Evolutionary conservation across 2,329 filamentous ascomycete genomes (phyloP), one percentile per base, ranked within the genome.

Genomic region (Cladosporium phlei): DNA sequence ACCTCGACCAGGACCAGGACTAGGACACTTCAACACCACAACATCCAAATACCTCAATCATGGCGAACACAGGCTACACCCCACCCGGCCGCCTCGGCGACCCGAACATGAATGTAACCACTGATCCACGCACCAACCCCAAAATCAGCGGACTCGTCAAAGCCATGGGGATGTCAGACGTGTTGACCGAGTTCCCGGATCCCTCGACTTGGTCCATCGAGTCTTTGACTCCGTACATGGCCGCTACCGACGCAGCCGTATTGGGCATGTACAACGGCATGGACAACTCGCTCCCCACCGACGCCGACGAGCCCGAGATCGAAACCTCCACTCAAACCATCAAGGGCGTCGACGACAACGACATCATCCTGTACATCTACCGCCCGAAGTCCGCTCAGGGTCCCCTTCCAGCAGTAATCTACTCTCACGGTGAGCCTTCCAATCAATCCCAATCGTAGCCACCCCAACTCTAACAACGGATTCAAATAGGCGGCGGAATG

Each of bases 221-320:
- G 14, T 9, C 17, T 4, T 28, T 51, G 12, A 40, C 33, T 3
- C 40, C 37, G 14, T 7, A 28, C 6, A 27, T 55, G 3, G 38
- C 10, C 9, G 48, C 47, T 11, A 14, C 16, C 11, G 28, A 51
- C 28, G 25, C 17, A n/a, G 34, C 30, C 54, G 52, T 52, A 43
- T 58, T 52, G 77, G 74, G 77, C 62, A 86, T 94, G 61, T 96
- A 90, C 88, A 86, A 95, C 59, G 69, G 73, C 55, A 79, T 86
- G 57, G 93, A 88, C 70, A 93, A 90, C 22, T 50, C 57, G 14
- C 22, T 58, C n/a, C 50, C 54, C 4, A 35, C 38, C 16, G 50
- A 58, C 25, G 46, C 44, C 2, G 21, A 49, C 14, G 56, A 59
- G 24, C 42, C 52, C 5, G 49, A 51, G 2, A 42, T 58, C 19